Base-by-base conservation (phyloP, 1,284 basidiomycete genomes). In the Ustilago loliicola region DNA sequence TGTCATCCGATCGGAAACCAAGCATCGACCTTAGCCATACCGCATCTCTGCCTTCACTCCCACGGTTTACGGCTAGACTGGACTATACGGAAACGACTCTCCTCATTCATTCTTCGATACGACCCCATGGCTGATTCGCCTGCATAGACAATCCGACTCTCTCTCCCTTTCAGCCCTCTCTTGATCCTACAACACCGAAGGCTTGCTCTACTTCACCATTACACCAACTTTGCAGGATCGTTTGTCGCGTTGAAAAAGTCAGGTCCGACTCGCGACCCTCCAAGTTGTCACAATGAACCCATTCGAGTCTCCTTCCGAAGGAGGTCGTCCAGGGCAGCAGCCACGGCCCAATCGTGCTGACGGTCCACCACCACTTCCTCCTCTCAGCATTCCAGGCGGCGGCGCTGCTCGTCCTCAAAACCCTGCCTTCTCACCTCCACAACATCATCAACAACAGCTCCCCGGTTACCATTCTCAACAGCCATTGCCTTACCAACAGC, bases 381-480 rank as follows among this genome's bases (percentile, higher is more conserved):
- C 74, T 34, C 70, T 77, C 58, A 69, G 27, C 48, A 72, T 77
- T 27, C 74, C 74, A 11, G 68, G 45, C 15, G 42, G 53, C 34
- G 42, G 45, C 25, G 53, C 51, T 36, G 53, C 51, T 36, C 66
- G 69, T 38, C 61, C 70, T 23, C 64, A 60, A 30, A 54, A 63
- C 7, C 61, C 45, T 30, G 17, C 45, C 47, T 66, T 65, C 23
- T 57, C 42, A 45, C 42, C 42, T 45, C 42, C 21, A 45, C 42
- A 45, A 21, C 10, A 71, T 17, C 77, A 76, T 42, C 72, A 66
- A 11, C 66, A 63, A 51, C 80, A 86, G 42, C 63, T 53, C 34
- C 64, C 63, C 15, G 61, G 55, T 38, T 62, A 61, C n/a, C 63
- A 72, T n/a, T 80, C 63, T 27, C 80, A 80, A 32, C 68, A 61